Base-by-base conservation (phyloP, 805 yeast genomes). In the Zygosaccharomyces bailii region DNA sequence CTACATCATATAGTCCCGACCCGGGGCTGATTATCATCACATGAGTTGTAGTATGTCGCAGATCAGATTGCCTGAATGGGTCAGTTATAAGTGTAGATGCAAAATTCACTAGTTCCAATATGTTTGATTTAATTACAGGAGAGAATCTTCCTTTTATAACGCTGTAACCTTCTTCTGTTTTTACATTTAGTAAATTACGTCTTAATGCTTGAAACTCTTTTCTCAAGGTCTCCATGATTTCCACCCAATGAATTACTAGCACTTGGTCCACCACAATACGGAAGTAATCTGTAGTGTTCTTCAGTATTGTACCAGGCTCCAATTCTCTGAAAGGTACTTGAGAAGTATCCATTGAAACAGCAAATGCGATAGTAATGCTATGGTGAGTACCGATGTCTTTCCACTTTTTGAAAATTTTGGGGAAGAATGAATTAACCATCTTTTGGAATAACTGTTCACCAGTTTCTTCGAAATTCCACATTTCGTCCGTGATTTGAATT, bases 401-500 rank as follows among this genome's bases (percentile, higher is more conserved):
- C 98, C 98, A 93, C 47, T 82, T 75, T 54, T 82, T 82, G 62
- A 93, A 88, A 29, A 91, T 82, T 47, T 82, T 84, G 0, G 99
- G 99, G 43, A 93, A 81, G 40, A 91, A 71, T n/a, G 95, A 85
- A 61, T 91, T 90, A 36, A 93, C 88, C 54, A 93, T 78, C 64
- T 89, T 87, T 62, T 90, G 91, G 62, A 91, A 91, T 78, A 88
- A 78, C 43, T 90, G 85, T 59, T 91, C 97, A 1, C 99, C 99
- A 52, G 85, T 85, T 58, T 90, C 96, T 65, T 93, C 98, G 64
- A 93, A 93, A 62, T 89, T 88, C 95, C 97, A 93, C 97, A 93
- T 93, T 58, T 93, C 99, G 31, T 84, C 76, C 1, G 97, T 86
- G 49, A 90, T 79, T 60, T 93, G 99, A 40, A 93, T 80, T 50